Evolutionary conservation across 2,329 filamentous ascomycete species (phyloP).

Genomic region (Leptodontidium sp.): DNA sequence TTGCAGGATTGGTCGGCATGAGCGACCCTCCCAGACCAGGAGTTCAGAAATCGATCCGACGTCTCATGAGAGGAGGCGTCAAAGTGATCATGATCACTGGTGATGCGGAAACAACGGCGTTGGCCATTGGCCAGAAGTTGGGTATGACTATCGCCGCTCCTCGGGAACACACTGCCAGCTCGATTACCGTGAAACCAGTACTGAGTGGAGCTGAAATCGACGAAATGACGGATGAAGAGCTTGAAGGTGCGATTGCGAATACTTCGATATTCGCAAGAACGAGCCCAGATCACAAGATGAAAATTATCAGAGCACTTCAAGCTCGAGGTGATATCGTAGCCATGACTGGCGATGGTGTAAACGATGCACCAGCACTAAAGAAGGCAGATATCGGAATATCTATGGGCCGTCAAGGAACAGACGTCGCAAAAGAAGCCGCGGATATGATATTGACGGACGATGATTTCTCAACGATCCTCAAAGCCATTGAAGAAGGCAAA

Average conservation of each 20-base stretch:
- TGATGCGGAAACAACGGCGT: slow-evolving; percentile 91
- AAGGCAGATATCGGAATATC: slow-evolving; percentile 97
- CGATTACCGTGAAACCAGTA: slow-evolving; percentile 73
- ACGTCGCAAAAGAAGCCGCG: slow-evolving; percentile 96
- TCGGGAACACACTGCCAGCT: slow-evolving; percentile 60
- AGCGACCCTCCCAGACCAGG: slow-evolving; percentile 93
- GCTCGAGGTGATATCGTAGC: slow-evolving; percentile 94
- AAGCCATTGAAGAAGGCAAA: slow-evolving; percentile 97
- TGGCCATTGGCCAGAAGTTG: slow-evolving; percentile 93
- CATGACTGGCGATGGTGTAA: slow-evolving; percentile 98
- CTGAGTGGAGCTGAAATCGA: slow-evolving; percentile 93
- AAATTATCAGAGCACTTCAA: slow-evolving; percentile 92
- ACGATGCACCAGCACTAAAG: slow-evolving; percentile 95
- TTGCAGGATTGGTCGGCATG: slow-evolving; percentile 95
- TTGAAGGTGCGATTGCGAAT: slow-evolving; percentile 83
- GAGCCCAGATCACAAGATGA: slow-evolving; percentile 97
- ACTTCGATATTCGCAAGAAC: slow-evolving; percentile 97
- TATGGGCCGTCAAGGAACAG: slow-evolving; percentile 94
- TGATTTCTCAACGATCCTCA: slow-evolving; percentile 90
- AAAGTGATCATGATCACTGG: slow-evolving; percentile 99
- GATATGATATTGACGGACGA: slow-evolving; percentile 93
- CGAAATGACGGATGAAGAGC: slow-evolving; percentile 83
- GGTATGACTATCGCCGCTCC: slow-evolving; percentile 81
- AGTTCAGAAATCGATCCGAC: slow-evolving; percentile 87
- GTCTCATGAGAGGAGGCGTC: slow-evolving; percentile 91